Base-by-base conservation (phyloP, 305 asterid genomes). In the Plantago lanceolata region DNA sequence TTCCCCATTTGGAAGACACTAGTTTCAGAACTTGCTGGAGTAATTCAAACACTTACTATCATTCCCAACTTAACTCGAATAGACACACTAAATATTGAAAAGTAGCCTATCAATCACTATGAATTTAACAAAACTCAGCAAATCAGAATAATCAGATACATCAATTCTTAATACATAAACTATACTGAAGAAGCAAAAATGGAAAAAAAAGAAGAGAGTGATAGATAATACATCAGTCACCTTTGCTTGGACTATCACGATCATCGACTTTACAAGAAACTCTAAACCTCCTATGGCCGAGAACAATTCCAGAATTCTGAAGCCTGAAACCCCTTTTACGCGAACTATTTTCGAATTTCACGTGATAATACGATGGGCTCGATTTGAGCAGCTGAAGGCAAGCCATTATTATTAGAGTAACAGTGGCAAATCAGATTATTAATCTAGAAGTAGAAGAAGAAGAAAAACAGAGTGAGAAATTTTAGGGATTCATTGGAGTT, bases 321-420 rank as follows among this genome's bases (percentile, higher is more conserved):
- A 74, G 63, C 74, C 78, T 69, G 59, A 72, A n/a, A 24, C 66
- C 61, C 70, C 80, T 71, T 44, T 59, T 75, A 33, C 20, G 21
- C 5, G 78, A 61, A n/a, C 61, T 40, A 48, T 16, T 68, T 16
- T 69, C 71, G 57, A 79, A 61, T 56, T 73, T 75, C 45, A 73
- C 55, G 26, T 70, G 82, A 8, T 84, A 76, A 77, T 76, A 75
- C 6, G 80, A 78, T 8, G 85, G 81, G 18, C 81, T 75, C 18
- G 82, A 74, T 78, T 83, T 88, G 53, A 78, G 40, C 56, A 88
- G 75, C 83, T 83, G 90, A 47, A 84, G 63, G 67, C 76, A 78
- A 6, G 92, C 86, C 97, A 88, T 85, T 26, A 12, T 8, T 24
- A n/a, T n/a, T n/a, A n/a, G n/a, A n/a, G 28, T 24, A 24, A 3